A percentile compares a stretch with the other conserved stretches of the same genome.
Conservation (phyloP, 495 filamentous ascomycete genomes). For the Lasiosphaeriaceae sp. region DNA sequence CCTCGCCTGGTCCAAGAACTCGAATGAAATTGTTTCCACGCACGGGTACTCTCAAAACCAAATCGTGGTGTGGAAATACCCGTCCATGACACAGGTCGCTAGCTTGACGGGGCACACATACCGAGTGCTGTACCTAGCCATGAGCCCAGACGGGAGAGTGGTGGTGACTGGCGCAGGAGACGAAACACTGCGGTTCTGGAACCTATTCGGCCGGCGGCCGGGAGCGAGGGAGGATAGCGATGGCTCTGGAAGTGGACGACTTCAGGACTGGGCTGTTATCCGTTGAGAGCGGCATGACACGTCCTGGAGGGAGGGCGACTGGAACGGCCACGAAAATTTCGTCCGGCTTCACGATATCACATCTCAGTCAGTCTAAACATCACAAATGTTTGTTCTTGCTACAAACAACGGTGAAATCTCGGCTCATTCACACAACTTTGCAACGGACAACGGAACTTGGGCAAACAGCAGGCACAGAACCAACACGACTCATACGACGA, state of each 20-base stretch:
- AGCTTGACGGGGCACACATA: slow-evolving; percentile 95
- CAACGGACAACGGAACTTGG: neutral
- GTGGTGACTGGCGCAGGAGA: slow-evolving; percentile 96
- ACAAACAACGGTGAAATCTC: neutral
- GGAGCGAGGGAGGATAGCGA: slow-evolving; percentile 51
- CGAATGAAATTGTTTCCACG: slow-evolving; percentile 93
- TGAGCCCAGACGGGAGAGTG: slow-evolving; percentile 91
- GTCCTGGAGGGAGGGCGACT: too few relatives aligned
- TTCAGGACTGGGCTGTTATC: slow-evolving; percentile 69
- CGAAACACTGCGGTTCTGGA: slow-evolving; percentile 95
- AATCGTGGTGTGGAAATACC: slow-evolving; percentile 98
- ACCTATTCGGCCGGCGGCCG: slow-evolving; percentile 71
- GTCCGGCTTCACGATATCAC: neutral
- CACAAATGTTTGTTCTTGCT: neutral
- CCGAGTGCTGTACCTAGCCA: slow-evolving; percentile 90
- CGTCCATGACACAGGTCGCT: slow-evolving; percentile 92
- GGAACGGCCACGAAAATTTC: neutral
- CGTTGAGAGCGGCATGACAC: slow-evolving; percentile 42
- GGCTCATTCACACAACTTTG: neutral
- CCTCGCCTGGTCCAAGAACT: slow-evolving; percentile 90
- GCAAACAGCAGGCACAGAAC: too few relatives aligned
- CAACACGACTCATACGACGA: neutral
- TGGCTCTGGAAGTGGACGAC: slow-evolving; percentile 44
- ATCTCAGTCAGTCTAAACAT: neutral
- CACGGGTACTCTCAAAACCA: slow-evolving; percentile 98